Conservation (phyloP, 768 basidiomycete species). For the Panaeolus cyanescens region DNA sequence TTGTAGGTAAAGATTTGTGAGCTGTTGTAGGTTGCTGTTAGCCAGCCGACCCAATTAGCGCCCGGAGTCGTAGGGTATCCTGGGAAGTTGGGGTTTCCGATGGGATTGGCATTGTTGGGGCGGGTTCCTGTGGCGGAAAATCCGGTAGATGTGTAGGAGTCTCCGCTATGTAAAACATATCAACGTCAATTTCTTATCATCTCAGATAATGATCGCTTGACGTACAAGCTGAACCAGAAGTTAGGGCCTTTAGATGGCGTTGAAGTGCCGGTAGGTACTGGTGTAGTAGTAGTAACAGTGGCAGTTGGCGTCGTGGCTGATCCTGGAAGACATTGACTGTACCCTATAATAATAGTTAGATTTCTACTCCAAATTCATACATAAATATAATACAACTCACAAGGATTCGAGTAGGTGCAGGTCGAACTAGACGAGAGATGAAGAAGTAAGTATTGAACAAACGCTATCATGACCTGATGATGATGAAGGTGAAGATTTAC, state of each 20-base stretch:
- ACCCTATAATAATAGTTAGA: background rate
- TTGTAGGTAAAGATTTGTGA: slow-evolving; percentile 61
- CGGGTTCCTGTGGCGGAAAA: slow-evolving; percentile 42
- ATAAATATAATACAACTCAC: background rate
- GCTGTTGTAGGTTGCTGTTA: slow-evolving; percentile 53
- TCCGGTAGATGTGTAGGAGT: slow-evolving; percentile 61
- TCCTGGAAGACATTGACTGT: background rate
- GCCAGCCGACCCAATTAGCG: slow-evolving; percentile 60
- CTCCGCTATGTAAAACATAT: slow-evolving; percentile 39
- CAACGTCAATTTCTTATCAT: no score
- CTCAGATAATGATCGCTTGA: background rate
- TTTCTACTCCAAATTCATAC: no score
- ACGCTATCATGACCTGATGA: background rate
- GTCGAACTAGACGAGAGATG: background rate
- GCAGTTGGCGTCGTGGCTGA: background rate
- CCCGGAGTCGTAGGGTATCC: slow-evolving; percentile 57
- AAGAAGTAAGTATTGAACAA: background rate
- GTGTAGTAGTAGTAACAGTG: background rate
- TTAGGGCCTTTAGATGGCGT: slow-evolving; percentile 23
- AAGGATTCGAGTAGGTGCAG: background rate
- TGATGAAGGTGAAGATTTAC: background rate
- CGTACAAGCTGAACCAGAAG: slow-evolving; percentile 64
- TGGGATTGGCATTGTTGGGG: slow-evolving; percentile 46
- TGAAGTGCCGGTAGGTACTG: background rate
- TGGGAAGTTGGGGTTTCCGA: slow-evolving; percentile 57